Evolutionary conservation across 2,329 filamentous ascomycete species (phyloP), one percentile per base, ranked within the genome.

Genomic region (Stachybotrys chlorohalonatus): DNA sequence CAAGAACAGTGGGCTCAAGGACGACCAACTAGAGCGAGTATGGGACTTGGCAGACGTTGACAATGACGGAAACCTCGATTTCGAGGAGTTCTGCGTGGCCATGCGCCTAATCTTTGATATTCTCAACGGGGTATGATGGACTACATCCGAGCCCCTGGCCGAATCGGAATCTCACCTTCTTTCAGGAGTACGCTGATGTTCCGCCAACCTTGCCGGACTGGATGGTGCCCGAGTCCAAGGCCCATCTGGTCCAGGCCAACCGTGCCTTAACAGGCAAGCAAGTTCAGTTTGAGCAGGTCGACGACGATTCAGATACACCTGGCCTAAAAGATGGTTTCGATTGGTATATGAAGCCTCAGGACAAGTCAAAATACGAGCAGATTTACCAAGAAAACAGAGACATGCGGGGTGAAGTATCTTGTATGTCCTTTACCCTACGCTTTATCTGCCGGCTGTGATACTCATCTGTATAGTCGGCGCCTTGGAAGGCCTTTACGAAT

Each of bases 11-110:
- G 81, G 81, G 11, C 70, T 84, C 58, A 77, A 79, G 54, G 81
- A 84, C 65, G 79, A 81, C 66, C 93, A 99, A 75, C 85, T 99
- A n/a, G 94, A 97, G 75, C 83, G 86, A 64, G 90, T 99, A 59
- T 99, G 94, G 94, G 94, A 99, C 67, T 80, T 99, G 59, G 90
- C 94, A 56, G 94, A 99, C 70, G 90, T 99, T 58, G 94, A 99
- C 73, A 92, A 92, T 64, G 94, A 99, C 75, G 94, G 94, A 59
- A 95, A 95, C 72, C 79, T 99, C 54, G 94, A 99, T 74, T 99
- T 99, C 76, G 94, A 99, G 75, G 94, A 99, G 78, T 99, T 99
- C 71, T 99, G 94, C 72, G 94, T 99, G 56, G 94, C 92, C 46
- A 99, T 99, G 94, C 84, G 94, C 66, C 77, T 99, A 66, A 96